Percentiles rank a stretch among this genome's conserved stretches.
phyloP scores from a whole-genome alignment of 495 filamentous ascomycete genomes.

The Antarctomyces pellizariae region DNA sequence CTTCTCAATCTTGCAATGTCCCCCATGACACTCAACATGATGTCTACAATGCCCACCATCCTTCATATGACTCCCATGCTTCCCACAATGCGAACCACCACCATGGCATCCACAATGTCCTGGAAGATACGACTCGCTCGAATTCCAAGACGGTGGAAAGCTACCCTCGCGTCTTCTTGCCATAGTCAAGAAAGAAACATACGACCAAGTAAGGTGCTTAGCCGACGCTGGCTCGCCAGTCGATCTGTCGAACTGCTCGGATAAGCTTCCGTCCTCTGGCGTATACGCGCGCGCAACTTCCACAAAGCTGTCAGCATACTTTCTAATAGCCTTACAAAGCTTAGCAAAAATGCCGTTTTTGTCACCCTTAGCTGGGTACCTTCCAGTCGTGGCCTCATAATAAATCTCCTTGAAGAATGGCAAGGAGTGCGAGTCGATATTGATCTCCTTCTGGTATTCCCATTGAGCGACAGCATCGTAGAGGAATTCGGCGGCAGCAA shows the following conservation, averaged over 20 bases:
- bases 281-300: constrained; percentile 24
- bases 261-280: constrained; percentile 22
- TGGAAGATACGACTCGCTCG: background rate
- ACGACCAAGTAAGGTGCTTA: constrained; percentile 27
- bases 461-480: constrained; percentile 36
- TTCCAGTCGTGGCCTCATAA: constrained; percentile 19
- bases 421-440: constrained; percentile 21
- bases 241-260: constrained; percentile 33
- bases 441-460: constrained; percentile 19
- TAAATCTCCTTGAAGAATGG: constrained; percentile 27
- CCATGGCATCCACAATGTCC: constrained; percentile 9
- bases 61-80: too few species aligned
- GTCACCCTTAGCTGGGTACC: constrained; percentile 20
- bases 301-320: constrained; percentile 37
- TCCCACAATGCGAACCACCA: constrained; percentile 17
- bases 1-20: too few species aligned
- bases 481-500: constrained; percentile 36
- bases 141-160: constrained; percentile 13
- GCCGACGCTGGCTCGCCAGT: constrained; percentile 26
- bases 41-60: too few species aligned
- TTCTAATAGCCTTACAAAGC: constrained; percentile 25
- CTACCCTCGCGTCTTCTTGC: constrained; percentile 10
- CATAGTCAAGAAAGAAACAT: constrained; percentile 22
- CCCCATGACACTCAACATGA: too few species aligned
- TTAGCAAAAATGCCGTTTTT: constrained; percentile 17